Evolutionary conservation across 176 grass and related monocot genomes (phyloP).

Genomic region (Cymbopogon citratus): DNA sequence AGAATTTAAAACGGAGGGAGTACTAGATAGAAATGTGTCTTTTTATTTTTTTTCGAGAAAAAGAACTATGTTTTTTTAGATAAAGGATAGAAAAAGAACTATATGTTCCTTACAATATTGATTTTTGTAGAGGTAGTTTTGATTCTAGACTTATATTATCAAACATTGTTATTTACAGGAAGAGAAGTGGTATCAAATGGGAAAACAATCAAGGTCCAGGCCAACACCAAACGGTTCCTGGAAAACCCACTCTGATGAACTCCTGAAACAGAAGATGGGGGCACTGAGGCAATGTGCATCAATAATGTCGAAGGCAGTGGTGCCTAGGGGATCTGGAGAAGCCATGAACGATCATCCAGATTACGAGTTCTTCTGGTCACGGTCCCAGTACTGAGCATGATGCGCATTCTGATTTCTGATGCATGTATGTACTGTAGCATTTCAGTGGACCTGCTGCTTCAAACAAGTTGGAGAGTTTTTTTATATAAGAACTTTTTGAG

Average conservation of each 20-base stretch:
- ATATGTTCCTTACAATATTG: background rate
- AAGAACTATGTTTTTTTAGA: too few species aligned
- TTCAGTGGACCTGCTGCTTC: background rate
- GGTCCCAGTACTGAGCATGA: background rate
- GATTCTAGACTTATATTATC: background rate
- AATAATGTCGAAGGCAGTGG: conserved; percentile 26
- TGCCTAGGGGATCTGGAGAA: conserved; percentile 10
- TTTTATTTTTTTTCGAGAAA: background rate
- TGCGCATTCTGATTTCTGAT: background rate
- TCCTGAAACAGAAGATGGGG: conserved; percentile 35
- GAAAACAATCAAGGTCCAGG: background rate
- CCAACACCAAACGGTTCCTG: background rate
- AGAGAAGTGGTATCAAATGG: conserved; percentile 39
- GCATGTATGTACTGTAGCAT: too few species aligned
- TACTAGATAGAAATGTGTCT: background rate
- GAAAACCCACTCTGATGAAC: background rate
- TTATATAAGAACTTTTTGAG: background rate
- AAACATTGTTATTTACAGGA: conserved; percentile 16
- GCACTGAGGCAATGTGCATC: conserved; percentile 24
- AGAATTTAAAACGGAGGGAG: too few species aligned
- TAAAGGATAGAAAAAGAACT: background rate
- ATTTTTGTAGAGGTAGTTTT: background rate
- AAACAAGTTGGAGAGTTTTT: background rate
- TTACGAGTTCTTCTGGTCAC: conserved; percentile 42
- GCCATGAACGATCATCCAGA: conserved; percentile 29